Evolutionary conservation across 2,329 filamentous ascomycete genomes (phyloP).

Genomic region (Fusarium sp.): DNA sequence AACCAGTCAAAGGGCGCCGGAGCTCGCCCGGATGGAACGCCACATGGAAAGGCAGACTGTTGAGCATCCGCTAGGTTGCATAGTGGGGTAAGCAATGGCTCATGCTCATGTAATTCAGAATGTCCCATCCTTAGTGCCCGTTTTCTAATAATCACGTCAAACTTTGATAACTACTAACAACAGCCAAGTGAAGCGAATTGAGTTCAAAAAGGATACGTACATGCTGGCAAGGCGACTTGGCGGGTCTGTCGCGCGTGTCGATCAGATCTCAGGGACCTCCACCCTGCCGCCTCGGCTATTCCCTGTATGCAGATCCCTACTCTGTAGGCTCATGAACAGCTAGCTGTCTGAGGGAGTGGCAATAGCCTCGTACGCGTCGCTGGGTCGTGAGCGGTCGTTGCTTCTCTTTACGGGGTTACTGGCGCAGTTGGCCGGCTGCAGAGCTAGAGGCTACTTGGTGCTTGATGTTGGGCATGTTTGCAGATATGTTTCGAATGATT

Average conservation of each 20-base stretch:
- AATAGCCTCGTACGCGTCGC: conserved; percentile 29
- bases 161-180: background rate
- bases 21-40: conserved; percentile 17
- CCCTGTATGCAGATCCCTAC: conserved; percentile 36
- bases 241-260: conserved; percentile 40
- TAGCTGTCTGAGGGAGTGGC: conserved; percentile 30
- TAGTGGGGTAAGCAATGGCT: background rate
- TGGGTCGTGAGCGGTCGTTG: conserved; percentile 17
- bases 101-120: background rate
- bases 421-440: background rate
- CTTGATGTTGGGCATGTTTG: background rate
- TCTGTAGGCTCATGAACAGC: conserved; percentile 13
- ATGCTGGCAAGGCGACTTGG: conserved; percentile 12
- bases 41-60: conserved; percentile 20
- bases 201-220: conserved; percentile 26
- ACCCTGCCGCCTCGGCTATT: conserved; percentile 36
- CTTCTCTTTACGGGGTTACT: conserved; percentile 5
- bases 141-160: background rate
- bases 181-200: conserved; percentile 28
- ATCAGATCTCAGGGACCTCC: conserved; percentile 44
- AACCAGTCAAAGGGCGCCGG: conserved; percentile 25
- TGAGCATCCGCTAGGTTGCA: conserved; percentile 2
- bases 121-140: background rate
- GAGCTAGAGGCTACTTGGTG: background rate
- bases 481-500: background rate